Percentiles rank a stretch among this genome's conserved stretches.
These are phyloP conservation scores for Aureobasidium sp. DNA, from an alignment of 2,329 filamentous ascomycete species.

Conservation along the genomic window DNA sequence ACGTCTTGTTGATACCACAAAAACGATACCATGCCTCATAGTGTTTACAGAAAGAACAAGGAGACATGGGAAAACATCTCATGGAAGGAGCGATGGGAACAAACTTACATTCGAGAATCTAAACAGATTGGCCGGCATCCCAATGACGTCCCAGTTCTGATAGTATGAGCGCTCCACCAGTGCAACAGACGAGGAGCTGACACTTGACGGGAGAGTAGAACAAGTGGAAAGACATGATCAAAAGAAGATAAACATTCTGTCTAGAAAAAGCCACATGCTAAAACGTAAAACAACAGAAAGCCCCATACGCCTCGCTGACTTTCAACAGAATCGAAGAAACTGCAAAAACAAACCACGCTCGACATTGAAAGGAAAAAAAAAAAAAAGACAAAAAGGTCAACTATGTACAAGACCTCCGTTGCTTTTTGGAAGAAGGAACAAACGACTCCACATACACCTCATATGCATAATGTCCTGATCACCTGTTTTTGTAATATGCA, in stretches of 20 bases:
- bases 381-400: not conserved
- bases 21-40: too few relatives aligned
- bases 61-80: too few relatives aligned
- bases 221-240: not conserved
- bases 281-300: not conserved
- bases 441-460: not conserved
- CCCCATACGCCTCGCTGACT: conserved; percentile 7
- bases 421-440: not conserved
- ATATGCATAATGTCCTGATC: not conserved
- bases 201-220: not conserved
- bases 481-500: not conserved
- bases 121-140: too few relatives aligned
- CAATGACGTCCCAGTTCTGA: too few relatives aligned
- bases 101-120: too few relatives aligned
- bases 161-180: not conserved
- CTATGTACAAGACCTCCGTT: conserved; percentile 2
- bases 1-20: too few relatives aligned
- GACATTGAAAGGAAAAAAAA: not conserved
- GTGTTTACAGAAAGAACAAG: too few relatives aligned
- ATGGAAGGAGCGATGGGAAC: too few relatives aligned
- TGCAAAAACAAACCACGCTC: not conserved
- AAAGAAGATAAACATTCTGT: not conserved
- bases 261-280: not conserved
- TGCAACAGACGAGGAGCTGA: not conserved
- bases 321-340: not conserved